Evolutionary conservation across 2,329 filamentous ascomycete genomes (phyloP), one percentile per base, ranked within the genome.

Genomic region (Penicillium sp.): DNA sequence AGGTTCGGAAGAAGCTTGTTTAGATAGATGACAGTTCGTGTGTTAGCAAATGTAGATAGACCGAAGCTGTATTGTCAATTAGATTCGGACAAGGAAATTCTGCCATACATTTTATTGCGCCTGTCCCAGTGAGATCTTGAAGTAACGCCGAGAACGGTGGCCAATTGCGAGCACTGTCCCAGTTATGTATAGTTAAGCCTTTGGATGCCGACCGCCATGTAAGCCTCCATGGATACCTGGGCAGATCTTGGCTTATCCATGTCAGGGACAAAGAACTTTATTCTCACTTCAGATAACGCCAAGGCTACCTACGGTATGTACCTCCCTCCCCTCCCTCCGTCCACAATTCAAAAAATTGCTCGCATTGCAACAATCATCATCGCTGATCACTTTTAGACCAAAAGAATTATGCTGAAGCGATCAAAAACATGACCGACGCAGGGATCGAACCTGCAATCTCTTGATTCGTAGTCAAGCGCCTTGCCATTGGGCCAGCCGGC

Each of bases 381-480:
- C 29, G 3, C 10, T 4, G 8, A n/a, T 15, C 39, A 27, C 3
- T n/a, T 40, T 15, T 21, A 15, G 6, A 5, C 5, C 0, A 8
- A 15, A 44, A 45, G 6, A 18, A 15, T 21, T 2, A 10, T 10
- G 6, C 6, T 16, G 2, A 2, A 44, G 16, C 27, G 23, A 16
- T 6, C 2, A 66, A 70, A 61, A 56, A 32, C 55, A 31, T 71
- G 69, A 71, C 68, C 69, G 65, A 71, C 69, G 69, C 68, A 71
- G 69, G 69, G 62, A 47, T 77, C 74, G 74, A 77, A 77, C 75
- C 75, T 75, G 71, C 73, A 78, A 77, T 77, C 75, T 77, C 72
- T 76, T 77, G 75, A 77, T 77, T 75, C 76, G 76, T 77, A 78
- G 76, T 78, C 76, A 77, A 77, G 73, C 76, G 75, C 76, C 74